These are phyloP conservation scores for Alternaria consortialis DNA, from an alignment of 2,329 filamentous ascomycete genomes.

Conservation along the genomic window DNA sequence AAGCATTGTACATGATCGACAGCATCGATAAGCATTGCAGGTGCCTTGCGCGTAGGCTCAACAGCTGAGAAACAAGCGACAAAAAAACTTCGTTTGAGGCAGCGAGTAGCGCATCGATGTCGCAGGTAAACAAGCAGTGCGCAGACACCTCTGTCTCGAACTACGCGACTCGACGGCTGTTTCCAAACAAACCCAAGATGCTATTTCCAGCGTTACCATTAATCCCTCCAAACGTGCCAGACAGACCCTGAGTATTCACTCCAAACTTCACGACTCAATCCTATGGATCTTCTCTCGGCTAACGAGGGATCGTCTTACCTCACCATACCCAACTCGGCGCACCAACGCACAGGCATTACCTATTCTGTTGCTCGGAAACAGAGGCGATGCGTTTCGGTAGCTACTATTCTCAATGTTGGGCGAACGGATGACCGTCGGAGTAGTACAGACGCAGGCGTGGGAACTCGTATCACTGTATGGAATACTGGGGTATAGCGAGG, in stretches of 20 bases:
- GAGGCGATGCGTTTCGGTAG: constrained; percentile 21
- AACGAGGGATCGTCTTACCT: neutral
- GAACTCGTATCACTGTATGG: constrained; percentile 3
- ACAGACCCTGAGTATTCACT: neutral
- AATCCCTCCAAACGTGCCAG: neutral
- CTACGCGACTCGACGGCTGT: neutral
- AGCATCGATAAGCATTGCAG: constrained; percentile 4
- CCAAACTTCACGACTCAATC: neutral
- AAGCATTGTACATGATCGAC: neutral
- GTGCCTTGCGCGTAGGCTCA: neutral
- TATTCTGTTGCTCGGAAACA: constrained; percentile 14
- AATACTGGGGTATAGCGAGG: constrained; percentile 3
- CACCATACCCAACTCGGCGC: neutral
- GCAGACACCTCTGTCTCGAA: neutral
- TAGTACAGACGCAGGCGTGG: constrained; percentile 13
- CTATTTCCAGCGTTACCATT: constrained; percentile 6
- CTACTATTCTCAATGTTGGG: constrained; percentile 20
- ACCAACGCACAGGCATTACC: constrained; percentile 12
- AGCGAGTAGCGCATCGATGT: neutral
- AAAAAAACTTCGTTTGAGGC: neutral
- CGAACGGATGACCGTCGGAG: constrained; percentile 9
- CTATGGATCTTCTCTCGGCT: neutral
- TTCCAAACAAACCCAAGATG: neutral
- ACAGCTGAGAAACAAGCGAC: neutral
- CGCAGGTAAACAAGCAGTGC: neutral